Base-by-base conservation (phyloP, 495 filamentous ascomycete species). In the Alectoria sarmentosa region DNA sequence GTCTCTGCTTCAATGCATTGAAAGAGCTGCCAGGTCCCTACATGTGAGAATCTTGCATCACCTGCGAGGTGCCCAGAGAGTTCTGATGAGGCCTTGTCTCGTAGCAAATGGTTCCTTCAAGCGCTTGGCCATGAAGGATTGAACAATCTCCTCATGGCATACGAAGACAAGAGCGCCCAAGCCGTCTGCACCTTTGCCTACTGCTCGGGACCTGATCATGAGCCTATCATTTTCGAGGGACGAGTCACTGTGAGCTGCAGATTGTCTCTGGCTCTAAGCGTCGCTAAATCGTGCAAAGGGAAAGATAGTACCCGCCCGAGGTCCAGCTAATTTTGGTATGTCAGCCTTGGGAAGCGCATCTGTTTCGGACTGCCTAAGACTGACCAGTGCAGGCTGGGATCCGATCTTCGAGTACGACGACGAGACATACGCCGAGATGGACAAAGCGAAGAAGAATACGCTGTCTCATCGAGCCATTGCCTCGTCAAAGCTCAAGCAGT, bases 141-240 rank as follows among this genome's bases (percentile, higher is more conserved):
- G 57, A 96, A 96, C 76, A 92, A 92, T 73, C 85, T 99, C 46
- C 89, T 99, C 54, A 85, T 87, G 54, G 90, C 87, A 9, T 97
- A 95, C 73, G 83, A 88, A 17, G 90, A 98, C 75, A 96, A 96
- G 71, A 85, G 84, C 54, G 92, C 92, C 57, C 85, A 96, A 73
- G 95, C 94, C 28, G 88, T 98, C 34, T 98, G 95, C 78, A 98
- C 94, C 7, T 98, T 99, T 77, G 95, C 86, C 19, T 96, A 94
- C 76, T 92, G 82, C 65, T 81, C 84, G 64, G 93, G 94, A 0
- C 94, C 94, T 17, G 92, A 88, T 3, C 80, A 89, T 46, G 90
- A 96, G 69, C 85, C 89, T 2, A 77, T 93, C n/a, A 76, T 98
- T 7, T 99, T 98, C 76, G 90, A 99, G 78, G 94, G 94, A 80